phyloP scores from a whole-genome alignment of 1,284 basidiomycete genomes.

The Coniferiporia weirii region DNA sequence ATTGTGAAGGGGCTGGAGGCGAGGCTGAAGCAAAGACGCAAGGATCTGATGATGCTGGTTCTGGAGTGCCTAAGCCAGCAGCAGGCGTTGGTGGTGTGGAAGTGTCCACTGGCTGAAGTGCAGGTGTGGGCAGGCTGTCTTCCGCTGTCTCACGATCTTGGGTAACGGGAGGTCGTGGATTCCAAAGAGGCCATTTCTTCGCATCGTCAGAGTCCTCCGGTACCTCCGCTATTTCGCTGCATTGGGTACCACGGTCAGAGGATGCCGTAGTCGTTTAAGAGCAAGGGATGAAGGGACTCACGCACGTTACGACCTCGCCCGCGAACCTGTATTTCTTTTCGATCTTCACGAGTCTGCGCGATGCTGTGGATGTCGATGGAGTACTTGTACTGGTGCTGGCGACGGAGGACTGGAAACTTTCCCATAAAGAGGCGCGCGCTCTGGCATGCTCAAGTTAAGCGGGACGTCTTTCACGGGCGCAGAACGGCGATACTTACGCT shows the following conservation, averaged over 20 bases:
- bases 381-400: slow-evolving; percentile 21
- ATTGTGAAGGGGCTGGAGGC: slow-evolving; percentile 3
- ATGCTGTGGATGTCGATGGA: slow-evolving; percentile 14
- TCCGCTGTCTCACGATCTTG: neutral
- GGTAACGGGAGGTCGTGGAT: slow-evolving; percentile 19
- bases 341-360: slow-evolving; percentile 51
- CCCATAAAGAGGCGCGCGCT: slow-evolving; percentile 51
- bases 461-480: neutral
- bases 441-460: slow-evolving; percentile 25
- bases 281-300: slow-evolving; percentile 20
- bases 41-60: neutral
- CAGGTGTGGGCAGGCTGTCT: neutral
- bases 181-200: slow-evolving; percentile 62
- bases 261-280: slow-evolving; percentile 18
- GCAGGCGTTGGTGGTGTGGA: neutral
- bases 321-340: slow-evolving; percentile 67
- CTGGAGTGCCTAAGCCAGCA: neutral
- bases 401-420: slow-evolving; percentile 53
- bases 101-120: neutral
- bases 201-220: slow-evolving; percentile 66
- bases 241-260: neutral
- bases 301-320: slow-evolving; percentile 67
- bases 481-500: neutral
- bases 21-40: slow-evolving; percentile 8
- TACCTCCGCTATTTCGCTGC: slow-evolving; percentile 69